Evolutionary conservation across 176 grass and related monocot species (phyloP), one percentile per base, ranked within the genome.

Genomic region (Sorghum bicolor): DNA sequence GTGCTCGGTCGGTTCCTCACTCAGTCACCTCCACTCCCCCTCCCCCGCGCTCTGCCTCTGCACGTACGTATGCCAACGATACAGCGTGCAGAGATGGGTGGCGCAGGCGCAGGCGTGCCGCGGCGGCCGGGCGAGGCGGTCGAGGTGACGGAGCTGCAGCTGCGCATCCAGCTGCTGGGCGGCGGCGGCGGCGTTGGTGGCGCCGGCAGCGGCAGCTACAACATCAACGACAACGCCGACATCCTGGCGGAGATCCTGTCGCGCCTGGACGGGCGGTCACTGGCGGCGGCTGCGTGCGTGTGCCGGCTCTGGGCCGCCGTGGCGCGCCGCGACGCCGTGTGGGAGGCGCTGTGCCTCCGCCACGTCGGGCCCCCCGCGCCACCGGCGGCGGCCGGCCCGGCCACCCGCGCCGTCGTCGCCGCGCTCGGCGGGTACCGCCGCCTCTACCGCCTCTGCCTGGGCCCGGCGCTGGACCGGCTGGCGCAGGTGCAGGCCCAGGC

Each of bases 371-470:
- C 43, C 0, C 79, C 83, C 0, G 71, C 84, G 1, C 71, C 84
- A 3, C n/a, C 80, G 1, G 72, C 72, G 0, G 86, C 78, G 0
- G 78, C 75, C 0, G 89, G 65, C 2, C 57, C 71, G 1, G 87
- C 86, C 28, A 94, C 91, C 0, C 89, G 93, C 32, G 79, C 93
- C 20, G 96, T 99, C 64, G 93, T 99, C 11, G 86, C 89, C 6
- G 96, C 96, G n/a, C 92, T 99, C 28, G 96, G 96, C 29, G 96
- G 96, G 16, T 99, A 99, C 91, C 96, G 93, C 31, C 78, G 91
- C 15, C 85, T 99, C 14, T 99, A 99, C 83, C 89, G 93, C 19
- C 83, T 99, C 33, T 99, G 96, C 83, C 90, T 99, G 5, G 96
- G 96, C 39, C 96, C 96, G 31, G 96, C 93, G 39, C 91, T 99